Evolutionary conservation across 2,329 filamentous ascomycete genomes (phyloP).

Genomic region (Thielaviopsis musarum): DNA sequence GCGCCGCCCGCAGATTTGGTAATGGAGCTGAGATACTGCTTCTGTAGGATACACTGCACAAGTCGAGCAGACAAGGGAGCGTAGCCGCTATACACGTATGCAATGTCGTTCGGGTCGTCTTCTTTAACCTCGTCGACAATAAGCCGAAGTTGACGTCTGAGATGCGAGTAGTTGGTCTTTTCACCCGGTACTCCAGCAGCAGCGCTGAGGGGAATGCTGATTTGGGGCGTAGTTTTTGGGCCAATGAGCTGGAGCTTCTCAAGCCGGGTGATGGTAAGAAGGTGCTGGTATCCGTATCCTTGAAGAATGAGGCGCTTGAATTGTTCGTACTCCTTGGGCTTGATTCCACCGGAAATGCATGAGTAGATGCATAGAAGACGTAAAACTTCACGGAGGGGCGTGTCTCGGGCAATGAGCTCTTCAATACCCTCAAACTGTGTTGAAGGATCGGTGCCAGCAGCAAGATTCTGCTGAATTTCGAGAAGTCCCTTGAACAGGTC

Average conservation of each 20-base stretch:
- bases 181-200: slow-evolving; percentile 37
- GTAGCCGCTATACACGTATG: slow-evolving; percentile 97
- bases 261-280: slow-evolving; percentile 72
- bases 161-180: slow-evolving; percentile 78
- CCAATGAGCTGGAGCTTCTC: slow-evolving; percentile 82
- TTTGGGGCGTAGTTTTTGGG: slow-evolving; percentile 57
- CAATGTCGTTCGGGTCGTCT: slow-evolving; percentile 80
- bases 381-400: slow-evolving; percentile 64
- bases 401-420: slow-evolving; percentile 81
- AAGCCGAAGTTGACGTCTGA: slow-evolving; percentile 71
- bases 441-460: slow-evolving; percentile 73
- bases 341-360: slow-evolving; percentile 74
- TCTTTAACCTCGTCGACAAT: slow-evolving; percentile 97
- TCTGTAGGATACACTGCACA: slow-evolving; percentile 85
- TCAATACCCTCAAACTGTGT: slow-evolving; percentile 83
- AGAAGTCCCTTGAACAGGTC: slow-evolving; percentile 78
- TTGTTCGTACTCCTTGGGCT: slow-evolving; percentile 71
- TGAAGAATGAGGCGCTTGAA: slow-evolving; percentile 81
- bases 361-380: slow-evolving; percentile 83
- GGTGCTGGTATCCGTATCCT: slow-evolving; percentile 87
- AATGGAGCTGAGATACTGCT: slow-evolving; percentile 60
- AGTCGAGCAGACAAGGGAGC: slow-evolving; percentile 82
- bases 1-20: slow-evolving; percentile 41
- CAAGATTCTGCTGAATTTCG: slow-evolving; percentile 91
- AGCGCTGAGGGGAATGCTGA: slow-evolving; percentile 58